Conservation (phyloP, 2,329 filamentous ascomycete genomes). For the Xylariales sp. region DNA sequence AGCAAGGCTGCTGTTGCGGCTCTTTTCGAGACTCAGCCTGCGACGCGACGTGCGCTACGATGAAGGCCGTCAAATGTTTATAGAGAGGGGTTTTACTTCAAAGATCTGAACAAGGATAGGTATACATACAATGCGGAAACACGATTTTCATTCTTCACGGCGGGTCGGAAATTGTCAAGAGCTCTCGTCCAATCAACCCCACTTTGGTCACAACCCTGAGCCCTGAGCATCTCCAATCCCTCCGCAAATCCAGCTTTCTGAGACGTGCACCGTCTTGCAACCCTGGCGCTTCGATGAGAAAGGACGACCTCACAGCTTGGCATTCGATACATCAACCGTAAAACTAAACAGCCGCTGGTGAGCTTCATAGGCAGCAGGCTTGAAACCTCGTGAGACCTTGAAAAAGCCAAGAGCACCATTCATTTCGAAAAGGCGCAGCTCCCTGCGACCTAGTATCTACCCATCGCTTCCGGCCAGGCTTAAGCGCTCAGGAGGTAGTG, state of each 20-base stretch:
- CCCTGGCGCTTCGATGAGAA: constrained; percentile 1
- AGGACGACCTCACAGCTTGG: constrained; percentile 5
- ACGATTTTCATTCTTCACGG: too few species aligned
- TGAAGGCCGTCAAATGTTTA: too few species aligned
- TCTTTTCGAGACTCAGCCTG: too few species aligned
- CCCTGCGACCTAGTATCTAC: neutral
- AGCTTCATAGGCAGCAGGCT: neutral
- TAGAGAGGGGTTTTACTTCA: too few species aligned
- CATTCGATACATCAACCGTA: neutral
- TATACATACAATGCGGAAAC: too few species aligned
- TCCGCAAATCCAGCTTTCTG: constrained; percentile 2
- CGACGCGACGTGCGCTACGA: too few species aligned
- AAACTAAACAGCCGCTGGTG: constrained; percentile 7
- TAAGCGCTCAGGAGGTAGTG: constrained; percentile 8
- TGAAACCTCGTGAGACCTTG: neutral
- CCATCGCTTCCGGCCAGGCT: neutral
- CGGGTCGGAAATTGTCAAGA: neutral
- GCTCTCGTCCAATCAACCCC: constrained; percentile 5
- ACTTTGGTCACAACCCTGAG: neutral
- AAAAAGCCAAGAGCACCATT: constrained; percentile 3
- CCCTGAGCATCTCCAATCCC: neutral
- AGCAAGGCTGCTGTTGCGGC: too few species aligned
- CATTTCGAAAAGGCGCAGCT: neutral
- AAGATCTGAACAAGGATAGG: too few species aligned
- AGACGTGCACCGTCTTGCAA: constrained; percentile 5